Percentiles rank a stretch among this genome's conserved stretches.
phyloP scores from a whole-genome alignment of 2,329 filamentous ascomycete genomes.

The Scopulariopsis brevicaulis region DNA sequence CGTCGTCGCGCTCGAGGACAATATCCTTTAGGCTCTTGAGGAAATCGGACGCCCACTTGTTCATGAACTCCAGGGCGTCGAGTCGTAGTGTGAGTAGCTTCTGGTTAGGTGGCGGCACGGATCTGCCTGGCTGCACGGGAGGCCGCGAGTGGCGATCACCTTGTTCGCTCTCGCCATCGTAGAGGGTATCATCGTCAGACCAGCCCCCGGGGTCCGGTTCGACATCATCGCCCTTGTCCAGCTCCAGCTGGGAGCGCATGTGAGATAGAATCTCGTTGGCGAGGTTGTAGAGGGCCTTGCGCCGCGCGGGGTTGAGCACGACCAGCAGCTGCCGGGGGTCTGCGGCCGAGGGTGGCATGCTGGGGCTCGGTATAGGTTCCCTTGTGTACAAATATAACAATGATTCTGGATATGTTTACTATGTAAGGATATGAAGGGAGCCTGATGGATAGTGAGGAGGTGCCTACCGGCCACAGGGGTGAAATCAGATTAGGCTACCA shows the following conservation, averaged over 20 bases:
- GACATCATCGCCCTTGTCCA: conserved; percentile 16
- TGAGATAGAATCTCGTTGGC: conserved; percentile 38
- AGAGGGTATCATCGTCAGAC: conserved; percentile 5
- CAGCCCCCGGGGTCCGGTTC: conserved; percentile 6
- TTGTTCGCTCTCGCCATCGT: conserved; percentile 6
- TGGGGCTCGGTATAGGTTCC: background rate
- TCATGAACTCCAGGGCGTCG: conserved; percentile 55
- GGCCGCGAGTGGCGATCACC: conserved; percentile 6
- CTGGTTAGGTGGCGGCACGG: conserved; percentile 10
- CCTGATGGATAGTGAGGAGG: background rate
- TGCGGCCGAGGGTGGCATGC: conserved; percentile 41
- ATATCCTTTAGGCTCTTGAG: conserved; percentile 62
- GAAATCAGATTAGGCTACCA: background rate
- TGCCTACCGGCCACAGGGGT: background rate
- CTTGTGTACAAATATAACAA: background rate
- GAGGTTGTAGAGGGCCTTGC: conserved; percentile 38
- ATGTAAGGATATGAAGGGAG: background rate
- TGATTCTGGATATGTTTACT: background rate
- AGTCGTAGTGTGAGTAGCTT: conserved; percentile 14
- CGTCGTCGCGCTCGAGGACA: conserved; percentile 36
- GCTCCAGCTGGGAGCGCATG: conserved; percentile 40
- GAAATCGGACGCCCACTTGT: conserved; percentile 66
- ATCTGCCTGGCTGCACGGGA: background rate
- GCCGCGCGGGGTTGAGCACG: conserved; percentile 38
- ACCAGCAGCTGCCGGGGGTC: conserved; percentile 45